Evolutionary conservation across 2,329 filamentous ascomycete genomes (phyloP), one percentile per base, ranked within the genome.

Genomic region (Proliferodiscus dingleyae): DNA sequence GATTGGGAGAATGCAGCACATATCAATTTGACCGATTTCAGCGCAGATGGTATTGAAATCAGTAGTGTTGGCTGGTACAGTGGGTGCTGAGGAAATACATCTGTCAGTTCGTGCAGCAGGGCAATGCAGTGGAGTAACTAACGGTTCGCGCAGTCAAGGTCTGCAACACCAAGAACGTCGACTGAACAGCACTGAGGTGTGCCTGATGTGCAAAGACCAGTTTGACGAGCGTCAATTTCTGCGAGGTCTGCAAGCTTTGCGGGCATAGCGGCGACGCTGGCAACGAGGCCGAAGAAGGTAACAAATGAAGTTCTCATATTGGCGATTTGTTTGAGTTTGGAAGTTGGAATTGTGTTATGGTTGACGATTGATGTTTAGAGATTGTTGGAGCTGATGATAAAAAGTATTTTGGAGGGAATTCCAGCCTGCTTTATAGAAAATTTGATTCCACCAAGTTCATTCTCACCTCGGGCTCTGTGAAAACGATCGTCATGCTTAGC

Each of bases 101-200:
- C 22, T 33, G 4, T 30, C 45, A 15, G 18, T 26, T 16, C 26
- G 23, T 46, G 4, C n/a, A 22, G 32, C 22, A 16, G 5, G 37
- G n/a, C 8, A 6, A 13, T 28, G 18, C 4, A 19, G 19, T 26
- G 15, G 19, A 4, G 11, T 13, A 13, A 68, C 75, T 55, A 67
- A 79, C 77, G 77, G 47, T 66, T 61, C 15, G 57, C 64, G 62
- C 80, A 84, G 68, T 83, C 67, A 19, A 81, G 66, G 61, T 78
- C 67, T 3, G 72, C 76, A 47, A 81, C 51, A 48, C 75, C 72
- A 30, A 83, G 72, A 26, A 83, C 71, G 53, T 83, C 75, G 19
- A 78, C 80, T 11, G 78, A 74, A 60, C 80, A 84, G 70, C 80
- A 84, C 53, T 75, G 71, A 3, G 74, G 58, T 24, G 55, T 67